Evolutionary conservation across 1,284 basidiomycete genomes (phyloP), one percentile per base, ranked within the genome.

Genomic region (Malassezia sympodialis): DNA sequence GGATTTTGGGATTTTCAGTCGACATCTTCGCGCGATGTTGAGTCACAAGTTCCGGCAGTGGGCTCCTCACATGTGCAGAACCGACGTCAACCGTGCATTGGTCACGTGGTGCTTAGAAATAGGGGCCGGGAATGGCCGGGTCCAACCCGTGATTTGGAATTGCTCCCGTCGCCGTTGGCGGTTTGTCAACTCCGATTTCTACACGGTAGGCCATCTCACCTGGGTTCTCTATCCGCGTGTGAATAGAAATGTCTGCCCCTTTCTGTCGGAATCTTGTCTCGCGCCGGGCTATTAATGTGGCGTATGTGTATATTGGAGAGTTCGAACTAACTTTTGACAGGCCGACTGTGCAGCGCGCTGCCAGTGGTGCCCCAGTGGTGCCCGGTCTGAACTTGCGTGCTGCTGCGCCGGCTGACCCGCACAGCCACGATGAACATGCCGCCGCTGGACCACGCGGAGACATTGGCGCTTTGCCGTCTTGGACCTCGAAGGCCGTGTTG

Each of bases 281-380:
- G 43, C 55, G 55, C 35, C 49, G 45, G 43, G 50, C 50, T 3
- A 43, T 49, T 11, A 57, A 57, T 19, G 44, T 57, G n/a, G 44
- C 43, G 55, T 57, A 57, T 11, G 55, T 57, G 26, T 46, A 21
- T 30, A 15, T 23, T 11, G 11, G 15, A 32, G 28, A 31, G 8
- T 3, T 26, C 11, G 44, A n/a, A 45, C 48, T 37, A 31, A 31
- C 23, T 15, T 15, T 7, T 21, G n/a, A n/a, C 37, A 56, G 54
- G 40, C 86, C 88, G 56, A 88, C 88, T 44, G 83, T 87, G 63
- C 83, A 86, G 73, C 79, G 82, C 8, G 81, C 87, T 60, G 80
- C 88, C 39, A 83, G 81, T 41, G 87, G 87, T 58, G 78, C 85
- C 17, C 87, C 88, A 37, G 73, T 73, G 60, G 85, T 82, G 12